phyloP scores from a whole-genome alignment of 495 filamentous ascomycete genomes.

The Aspergillus indologenus region DNA sequence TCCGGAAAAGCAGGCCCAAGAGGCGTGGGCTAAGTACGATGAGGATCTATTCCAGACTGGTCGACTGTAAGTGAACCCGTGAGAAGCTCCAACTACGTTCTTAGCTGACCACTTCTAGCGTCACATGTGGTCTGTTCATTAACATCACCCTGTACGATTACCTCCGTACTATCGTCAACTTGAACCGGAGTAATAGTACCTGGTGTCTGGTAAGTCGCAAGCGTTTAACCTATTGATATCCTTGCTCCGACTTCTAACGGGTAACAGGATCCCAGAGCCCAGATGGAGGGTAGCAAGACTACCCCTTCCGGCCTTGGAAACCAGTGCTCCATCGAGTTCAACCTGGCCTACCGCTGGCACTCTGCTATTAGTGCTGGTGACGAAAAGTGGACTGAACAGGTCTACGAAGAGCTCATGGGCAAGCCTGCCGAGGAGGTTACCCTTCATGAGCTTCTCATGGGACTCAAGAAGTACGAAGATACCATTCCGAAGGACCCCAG shows the following conservation, averaged over 20 bases:
- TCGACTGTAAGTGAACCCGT: slow-evolving; percentile 45
- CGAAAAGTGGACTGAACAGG: slow-evolving; percentile 61
- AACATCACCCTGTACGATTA: slow-evolving; percentile 84
- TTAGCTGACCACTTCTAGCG: slow-evolving; percentile 26
- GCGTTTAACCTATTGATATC: background rate
- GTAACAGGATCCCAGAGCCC: slow-evolving; percentile 40
- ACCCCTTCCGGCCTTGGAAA: slow-evolving; percentile 67
- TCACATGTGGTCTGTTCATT: slow-evolving; percentile 80
- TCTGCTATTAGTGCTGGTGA: slow-evolving; percentile 60
- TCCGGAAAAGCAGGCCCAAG: slow-evolving; percentile 46
- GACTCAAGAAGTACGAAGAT: slow-evolving; percentile 50
- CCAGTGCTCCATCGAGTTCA: slow-evolving; percentile 70
- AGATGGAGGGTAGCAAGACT: slow-evolving; percentile 49
- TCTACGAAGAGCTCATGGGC: slow-evolving; percentile 53
- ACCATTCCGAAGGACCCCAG: slow-evolving; percentile 49
- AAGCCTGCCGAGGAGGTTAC: slow-evolving; percentile 55
- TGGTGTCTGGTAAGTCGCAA: slow-evolving; percentile 65
- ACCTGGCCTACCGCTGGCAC: slow-evolving; percentile 72
- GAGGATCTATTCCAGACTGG: slow-evolving; percentile 84
- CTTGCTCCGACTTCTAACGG: background rate
- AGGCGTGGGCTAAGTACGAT: slow-evolving; percentile 71
- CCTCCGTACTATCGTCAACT: slow-evolving; percentile 77
- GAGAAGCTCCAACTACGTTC: background rate
- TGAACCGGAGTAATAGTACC: slow-evolving; percentile 70
- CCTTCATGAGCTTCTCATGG: slow-evolving; percentile 49